Evolutionary conservation across 2,329 filamentous ascomycete species (phyloP).

Genomic region (Alternaria brassicicola): DNA sequence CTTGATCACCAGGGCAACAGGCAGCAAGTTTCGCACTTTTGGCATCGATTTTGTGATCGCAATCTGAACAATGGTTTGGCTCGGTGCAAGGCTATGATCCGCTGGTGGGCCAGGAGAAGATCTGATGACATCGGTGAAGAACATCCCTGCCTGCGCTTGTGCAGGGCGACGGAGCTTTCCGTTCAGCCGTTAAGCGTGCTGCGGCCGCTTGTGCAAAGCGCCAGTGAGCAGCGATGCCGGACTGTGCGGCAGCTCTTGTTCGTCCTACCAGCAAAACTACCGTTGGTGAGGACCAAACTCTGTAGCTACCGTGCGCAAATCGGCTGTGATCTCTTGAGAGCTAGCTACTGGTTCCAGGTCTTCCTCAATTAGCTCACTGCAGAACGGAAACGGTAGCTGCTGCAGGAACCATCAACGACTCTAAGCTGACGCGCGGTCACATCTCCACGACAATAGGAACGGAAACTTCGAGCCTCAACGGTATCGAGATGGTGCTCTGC

Average conservation of each 20-base stretch:
- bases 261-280: background rate
- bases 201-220: background rate
- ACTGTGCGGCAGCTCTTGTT: background rate
- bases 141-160: background rate
- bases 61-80: background rate
- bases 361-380: constrained; percentile 19
- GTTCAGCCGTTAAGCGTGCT: background rate
- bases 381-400: constrained; percentile 26
- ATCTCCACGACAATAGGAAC: background rate
- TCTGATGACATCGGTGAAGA: background rate
- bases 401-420: constrained; percentile 33
- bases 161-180: background rate
- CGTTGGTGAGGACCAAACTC: background rate
- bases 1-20: background rate
- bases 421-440: background rate
- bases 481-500: background rate
- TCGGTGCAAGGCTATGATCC: background rate
- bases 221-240: background rate
- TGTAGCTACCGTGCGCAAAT: background rate
- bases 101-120: background rate
- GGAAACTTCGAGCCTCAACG: background rate
- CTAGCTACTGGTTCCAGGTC: constrained; percentile 2
- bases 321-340: background rate
- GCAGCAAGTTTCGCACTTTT: background rate
- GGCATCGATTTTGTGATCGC: background rate